Evolutionary conservation across 352 stramenopile genomes (phyloP).

Genomic region (Globisporangium iwayamae): DNA sequence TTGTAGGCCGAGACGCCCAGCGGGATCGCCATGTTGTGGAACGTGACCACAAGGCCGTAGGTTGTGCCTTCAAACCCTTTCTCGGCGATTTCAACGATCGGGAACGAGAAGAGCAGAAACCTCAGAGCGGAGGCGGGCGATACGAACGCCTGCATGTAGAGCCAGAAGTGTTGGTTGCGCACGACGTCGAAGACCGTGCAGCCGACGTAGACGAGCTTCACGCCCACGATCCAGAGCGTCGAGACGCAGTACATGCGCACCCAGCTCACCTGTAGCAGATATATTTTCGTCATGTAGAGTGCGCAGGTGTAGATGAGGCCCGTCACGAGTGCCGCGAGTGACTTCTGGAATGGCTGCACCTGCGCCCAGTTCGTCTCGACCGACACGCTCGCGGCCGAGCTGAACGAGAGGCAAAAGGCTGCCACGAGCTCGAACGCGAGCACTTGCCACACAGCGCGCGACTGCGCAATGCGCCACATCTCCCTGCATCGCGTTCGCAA

Average conservation of each 20-base stretch:
- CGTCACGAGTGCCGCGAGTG: slow-evolving; percentile 43
- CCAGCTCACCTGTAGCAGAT: slow-evolving; percentile 56
- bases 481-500: slow-evolving; percentile 32
- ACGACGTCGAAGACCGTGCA: slow-evolving; percentile 61
- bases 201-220: slow-evolving; percentile 38
- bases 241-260: slow-evolving; percentile 40
- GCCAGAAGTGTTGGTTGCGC: slow-evolving; percentile 65
- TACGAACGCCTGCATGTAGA: slow-evolving; percentile 57
- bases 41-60: slow-evolving; percentile 38
- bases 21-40: slow-evolving; percentile 38
- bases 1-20: slow-evolving; percentile 54
- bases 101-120: slow-evolving; percentile 47
- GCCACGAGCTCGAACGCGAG: slow-evolving; percentile 63
- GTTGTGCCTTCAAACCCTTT: slow-evolving; percentile 26
- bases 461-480: slow-evolving; percentile 62
- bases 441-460: slow-evolving; percentile 72
- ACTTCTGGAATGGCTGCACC: slow-evolving; percentile 47
- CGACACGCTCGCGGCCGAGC: slow-evolving; percentile 36
- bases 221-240: slow-evolving; percentile 48
- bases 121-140: slow-evolving; percentile 44
- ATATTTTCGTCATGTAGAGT: slow-evolving; percentile 53
- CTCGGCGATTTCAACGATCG: slow-evolving; percentile 51
- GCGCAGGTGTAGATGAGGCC: slow-evolving; percentile 50
- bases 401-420: slow-evolving; percentile 51
- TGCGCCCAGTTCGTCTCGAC: slow-evolving; percentile 63